phyloP scores from a whole-genome alignment of 1,284 basidiomycete species.

The Tetrapyrgos nigripes region DNA sequence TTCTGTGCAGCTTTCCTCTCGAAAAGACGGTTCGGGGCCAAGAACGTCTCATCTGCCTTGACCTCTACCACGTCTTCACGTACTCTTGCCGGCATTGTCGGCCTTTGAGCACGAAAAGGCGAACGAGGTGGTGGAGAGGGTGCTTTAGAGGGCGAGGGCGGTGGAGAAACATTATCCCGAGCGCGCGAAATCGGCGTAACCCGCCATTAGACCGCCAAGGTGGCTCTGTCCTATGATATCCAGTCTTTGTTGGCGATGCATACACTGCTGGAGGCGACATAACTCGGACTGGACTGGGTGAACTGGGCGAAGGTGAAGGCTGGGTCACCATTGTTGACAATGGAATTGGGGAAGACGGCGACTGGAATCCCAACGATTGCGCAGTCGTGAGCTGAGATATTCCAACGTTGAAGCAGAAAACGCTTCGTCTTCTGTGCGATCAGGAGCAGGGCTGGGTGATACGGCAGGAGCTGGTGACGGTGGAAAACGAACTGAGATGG shows the following conservation, averaged over 20 bases:
- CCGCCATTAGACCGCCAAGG: not conserved
- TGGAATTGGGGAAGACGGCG: constrained; percentile 12
- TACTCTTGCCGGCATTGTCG: not conserved
- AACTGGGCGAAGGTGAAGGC: not conserved
- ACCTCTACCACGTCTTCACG: not conserved
- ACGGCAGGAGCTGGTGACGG: constrained; percentile 19
- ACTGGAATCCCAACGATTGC: constrained; percentile 39
- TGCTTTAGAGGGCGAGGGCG: not conserved
- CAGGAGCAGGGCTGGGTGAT: constrained; percentile 9
- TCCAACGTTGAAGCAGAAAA: constrained; percentile 55
- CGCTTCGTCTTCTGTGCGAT: constrained; percentile 44
- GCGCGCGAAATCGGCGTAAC: not conserved
- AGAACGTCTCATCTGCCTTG: not conserved
- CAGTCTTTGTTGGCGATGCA: constrained; percentile 16
- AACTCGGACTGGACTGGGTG: constrained; percentile 1
- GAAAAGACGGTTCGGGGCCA: constrained; percentile 7
- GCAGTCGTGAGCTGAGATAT: constrained; percentile 49
- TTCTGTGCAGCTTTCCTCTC: constrained; percentile 10
- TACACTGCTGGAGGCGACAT: constrained; percentile 27
- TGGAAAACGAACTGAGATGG: constrained; percentile 26
- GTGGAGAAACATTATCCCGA: not conserved
- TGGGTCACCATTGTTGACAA: not conserved
- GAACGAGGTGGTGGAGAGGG: not conserved
- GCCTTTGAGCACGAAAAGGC: not conserved
- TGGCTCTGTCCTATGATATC: not conserved